Base-by-base conservation (phyloP, 2,329 filamentous ascomycete species). In the Rasamsonia emersonii region DNA sequence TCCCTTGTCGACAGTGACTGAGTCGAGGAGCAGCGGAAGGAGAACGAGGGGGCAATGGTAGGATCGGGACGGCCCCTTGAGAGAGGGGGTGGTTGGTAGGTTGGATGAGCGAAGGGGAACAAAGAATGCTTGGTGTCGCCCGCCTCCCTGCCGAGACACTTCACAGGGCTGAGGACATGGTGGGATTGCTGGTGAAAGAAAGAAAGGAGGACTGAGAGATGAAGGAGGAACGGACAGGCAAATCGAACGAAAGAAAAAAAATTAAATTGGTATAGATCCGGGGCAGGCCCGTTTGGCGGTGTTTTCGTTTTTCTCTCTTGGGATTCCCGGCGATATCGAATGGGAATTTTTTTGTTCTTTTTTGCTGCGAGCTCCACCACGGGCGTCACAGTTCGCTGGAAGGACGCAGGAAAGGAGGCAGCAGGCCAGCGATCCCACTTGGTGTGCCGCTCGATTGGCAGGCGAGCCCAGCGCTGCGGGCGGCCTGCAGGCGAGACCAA, bases 231-330 rank as follows among this genome's bases (percentile, higher is more conserved):
- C 25, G 30, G 35, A 37, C 15, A 24, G 20, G 25, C 17, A 24
- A 15, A 13, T 30, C 18, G 16, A 27, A 9, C 14, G 17, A 25
- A 18, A 18, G 15, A 25, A 14, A 17, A 32, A 17, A 18, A 18
- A 24, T 17, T 24, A 19, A 18, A 32, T 19, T 15, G 11, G 24
- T 14, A n/a, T n/a, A n/a, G n/a, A n/a, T n/a, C n/a, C n/a, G n/a
- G n/a, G n/a, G n/a, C n/a, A n/a, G n/a, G n/a, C n/a, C n/a, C n/a
- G n/a, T n/a, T n/a, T n/a, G n/a, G n/a, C n/a, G n/a, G n/a, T 33
- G 32, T 33, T 37, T 37, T 37, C 30, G 30, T 37, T 37, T 33
- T 37, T 24, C 35, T 37, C 30, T 37, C 30, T 37, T 37, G 35
- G 35, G 35, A 28, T 20, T n/a, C 9, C 18, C 23, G 9, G 11